These are phyloP conservation scores for Calendula officinalis DNA, from an alignment of 129 eudicot species.

Conservation along the genomic window DNA sequence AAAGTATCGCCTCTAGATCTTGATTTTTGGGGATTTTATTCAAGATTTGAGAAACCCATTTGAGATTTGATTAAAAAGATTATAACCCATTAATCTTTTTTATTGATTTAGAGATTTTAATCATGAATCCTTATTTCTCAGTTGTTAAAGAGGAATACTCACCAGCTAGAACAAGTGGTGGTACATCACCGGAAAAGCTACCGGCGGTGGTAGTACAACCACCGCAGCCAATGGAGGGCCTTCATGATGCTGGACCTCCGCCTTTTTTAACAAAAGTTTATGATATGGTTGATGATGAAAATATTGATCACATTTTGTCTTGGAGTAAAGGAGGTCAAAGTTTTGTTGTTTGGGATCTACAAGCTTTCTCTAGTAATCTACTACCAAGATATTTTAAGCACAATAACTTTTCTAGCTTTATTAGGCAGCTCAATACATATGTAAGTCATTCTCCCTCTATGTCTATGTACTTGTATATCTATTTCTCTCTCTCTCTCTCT, in stretches of 20 bases:
- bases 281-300: conserved; percentile 71
- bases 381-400: conserved; percentile 93
- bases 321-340: conserved; percentile 77
- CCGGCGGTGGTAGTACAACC: conserved; percentile 14
- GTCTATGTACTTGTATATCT: no score
- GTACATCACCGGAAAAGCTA: conserved; percentile 10
- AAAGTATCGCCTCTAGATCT: neutral
- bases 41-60: conserved; percentile 10
- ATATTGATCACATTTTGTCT: conserved; percentile 51
- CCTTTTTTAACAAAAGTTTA: conserved; percentile 80
- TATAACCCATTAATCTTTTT: neutral
- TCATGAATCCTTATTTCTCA: conserved; percentile 43
- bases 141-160: conserved; percentile 60
- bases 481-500: neutral
- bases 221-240: conserved; percentile 77
- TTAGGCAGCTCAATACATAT: conserved; percentile 87
- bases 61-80: conserved; percentile 16
- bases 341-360: conserved; percentile 90
- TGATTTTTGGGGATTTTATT: neutral
- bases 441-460: conserved; percentile 50
- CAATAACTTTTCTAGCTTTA: conserved; percentile 85
- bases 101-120: conserved; percentile 12
- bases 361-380: conserved; percentile 54
- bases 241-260: conserved; percentile 66
- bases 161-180: conserved; percentile 14